A percentile compares a stretch with the other conserved stretches of the same genome.
Conservation (phyloP, 345 rosid species). For the Laguncularia racemosa region DNA sequence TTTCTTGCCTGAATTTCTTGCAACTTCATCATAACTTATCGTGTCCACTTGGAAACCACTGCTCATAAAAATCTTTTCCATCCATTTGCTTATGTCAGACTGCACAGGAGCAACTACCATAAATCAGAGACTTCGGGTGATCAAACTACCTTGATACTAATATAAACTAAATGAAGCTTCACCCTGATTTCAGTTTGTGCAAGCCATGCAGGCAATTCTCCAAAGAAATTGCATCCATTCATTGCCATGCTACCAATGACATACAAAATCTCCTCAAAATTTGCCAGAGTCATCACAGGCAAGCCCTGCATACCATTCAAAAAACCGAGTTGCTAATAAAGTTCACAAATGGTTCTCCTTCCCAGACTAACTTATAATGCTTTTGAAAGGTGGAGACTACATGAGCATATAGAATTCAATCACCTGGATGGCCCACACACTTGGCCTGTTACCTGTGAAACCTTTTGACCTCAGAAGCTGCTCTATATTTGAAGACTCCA, state of each 20-base stretch:
- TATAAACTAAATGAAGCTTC: constrained; percentile 31
- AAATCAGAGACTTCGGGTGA: constrained; percentile 6
- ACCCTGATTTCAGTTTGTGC: constrained; percentile 42
- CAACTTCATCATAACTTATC: constrained; percentile 41
- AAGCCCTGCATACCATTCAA: constrained; percentile 39
- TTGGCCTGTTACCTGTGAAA: constrained; percentile 64
- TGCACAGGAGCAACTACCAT: constrained; percentile 16
- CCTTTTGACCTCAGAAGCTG: constrained; percentile 47
- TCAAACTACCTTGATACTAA: constrained; percentile 1
- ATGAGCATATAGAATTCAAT: not conserved
- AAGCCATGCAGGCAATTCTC: constrained; percentile 63
- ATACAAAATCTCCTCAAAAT: constrained; percentile 54
- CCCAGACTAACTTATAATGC: not conserved
- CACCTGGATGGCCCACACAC: constrained; percentile 91
- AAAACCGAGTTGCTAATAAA: not conserved
- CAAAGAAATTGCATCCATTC: constrained; percentile 57
- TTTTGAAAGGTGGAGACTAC: not conserved
- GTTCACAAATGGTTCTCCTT: too few species aligned
- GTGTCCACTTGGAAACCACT: constrained; percentile 49
- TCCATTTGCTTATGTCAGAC: constrained; percentile 46
- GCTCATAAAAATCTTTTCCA: constrained; percentile 61
- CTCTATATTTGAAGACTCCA: constrained; percentile 39
- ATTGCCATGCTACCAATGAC: constrained; percentile 53
- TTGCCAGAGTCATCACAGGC: constrained; percentile 50
- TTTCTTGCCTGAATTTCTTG: constrained; percentile 47